A percentile compares a stretch with the other conserved stretches of the same genome.
Conservation (phyloP, 495 filamentous ascomycete genomes). For the Aspergillus carlsbadensis region DNA sequence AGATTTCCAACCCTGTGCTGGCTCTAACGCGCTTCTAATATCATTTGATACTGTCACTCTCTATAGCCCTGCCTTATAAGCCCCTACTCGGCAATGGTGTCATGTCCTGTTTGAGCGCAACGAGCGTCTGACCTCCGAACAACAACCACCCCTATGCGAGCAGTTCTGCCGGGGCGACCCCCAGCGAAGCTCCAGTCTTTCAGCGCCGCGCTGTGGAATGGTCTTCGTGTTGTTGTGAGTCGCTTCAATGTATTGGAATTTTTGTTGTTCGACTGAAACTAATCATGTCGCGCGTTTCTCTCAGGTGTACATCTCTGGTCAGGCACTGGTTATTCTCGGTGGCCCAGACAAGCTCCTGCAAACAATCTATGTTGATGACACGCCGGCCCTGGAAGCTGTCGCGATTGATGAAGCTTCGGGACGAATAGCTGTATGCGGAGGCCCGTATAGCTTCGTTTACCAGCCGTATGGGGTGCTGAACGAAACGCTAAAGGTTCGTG, state of each 20-base stretch:
- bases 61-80: background rate
- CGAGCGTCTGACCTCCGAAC: conserved; percentile 22
- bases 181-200: conserved; percentile 87
- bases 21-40: conserved; percentile 19
- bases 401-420: conserved; percentile 77
- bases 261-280: background rate
- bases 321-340: conserved; percentile 78
- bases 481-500: conserved; percentile 54
- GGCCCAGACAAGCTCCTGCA: conserved; percentile 75
- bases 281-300: background rate
- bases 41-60: conserved; percentile 14
- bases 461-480: conserved; percentile 70
- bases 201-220: conserved; percentile 80
- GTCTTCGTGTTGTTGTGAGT: conserved; percentile 74
- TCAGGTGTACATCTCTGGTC: conserved; percentile 87
- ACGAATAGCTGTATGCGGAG: conserved; percentile 76
- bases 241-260: background rate
- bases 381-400: conserved; percentile 66
- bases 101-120: conserved; percentile 27
- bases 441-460: conserved; percentile 70
- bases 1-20: conserved; percentile 1
- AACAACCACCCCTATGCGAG: conserved; percentile 57
- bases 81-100: conserved; percentile 39
- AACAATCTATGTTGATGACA: conserved; percentile 85
- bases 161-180: conserved; percentile 87